phyloP scores from a whole-genome alignment of 2,329 filamentous ascomycete species.

The Nannizziopsis arthrosporioides region DNA sequence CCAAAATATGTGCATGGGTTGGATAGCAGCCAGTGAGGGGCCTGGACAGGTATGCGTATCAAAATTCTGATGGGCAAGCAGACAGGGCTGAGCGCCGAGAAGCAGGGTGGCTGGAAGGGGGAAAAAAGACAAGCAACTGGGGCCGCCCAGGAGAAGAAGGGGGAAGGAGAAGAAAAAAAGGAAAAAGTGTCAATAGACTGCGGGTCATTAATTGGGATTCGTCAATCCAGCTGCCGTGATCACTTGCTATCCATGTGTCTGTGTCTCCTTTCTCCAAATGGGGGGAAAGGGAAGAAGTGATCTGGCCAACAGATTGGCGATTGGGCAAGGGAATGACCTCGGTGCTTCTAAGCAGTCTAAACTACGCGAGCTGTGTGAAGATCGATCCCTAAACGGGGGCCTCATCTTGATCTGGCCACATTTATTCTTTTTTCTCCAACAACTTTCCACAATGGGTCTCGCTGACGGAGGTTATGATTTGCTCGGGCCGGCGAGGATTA shows the following conservation, averaged over 20 bases:
- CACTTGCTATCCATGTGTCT: conserved; percentile 9
- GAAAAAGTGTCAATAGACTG: neutral
- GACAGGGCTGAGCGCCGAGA: conserved; percentile 10
- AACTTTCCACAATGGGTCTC: neutral
- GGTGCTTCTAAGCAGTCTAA: neutral
- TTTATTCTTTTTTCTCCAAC: neutral
- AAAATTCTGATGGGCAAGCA: conserved; percentile 2
- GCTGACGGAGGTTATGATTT: neutral
- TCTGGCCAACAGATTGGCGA: neutral
- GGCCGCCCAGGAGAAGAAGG: no score
- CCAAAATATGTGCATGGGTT: conserved; percentile 5
- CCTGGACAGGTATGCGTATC: neutral
- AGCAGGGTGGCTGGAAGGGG: conserved; percentile 9
- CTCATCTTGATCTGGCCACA: neutral
- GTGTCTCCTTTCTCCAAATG: conserved; percentile 4
- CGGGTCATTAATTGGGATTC: conserved; percentile 6
- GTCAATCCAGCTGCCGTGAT: conserved; percentile 6
- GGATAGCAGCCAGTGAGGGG: conserved; percentile 7
- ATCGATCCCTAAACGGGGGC: conserved; percentile 7
- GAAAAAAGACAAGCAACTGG: conserved; percentile 1
- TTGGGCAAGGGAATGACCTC: conserved; percentile 4
- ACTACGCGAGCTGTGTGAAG: neutral
- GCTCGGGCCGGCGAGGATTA: conserved; percentile 1
- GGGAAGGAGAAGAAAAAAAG: neutral
- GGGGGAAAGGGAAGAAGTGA: neutral